Evolutionary conservation across 192 early-diverging fungal species (phyloP), one percentile per base, ranked within the genome.

Genomic region (Borealophlyctis nickersoniae): DNA sequence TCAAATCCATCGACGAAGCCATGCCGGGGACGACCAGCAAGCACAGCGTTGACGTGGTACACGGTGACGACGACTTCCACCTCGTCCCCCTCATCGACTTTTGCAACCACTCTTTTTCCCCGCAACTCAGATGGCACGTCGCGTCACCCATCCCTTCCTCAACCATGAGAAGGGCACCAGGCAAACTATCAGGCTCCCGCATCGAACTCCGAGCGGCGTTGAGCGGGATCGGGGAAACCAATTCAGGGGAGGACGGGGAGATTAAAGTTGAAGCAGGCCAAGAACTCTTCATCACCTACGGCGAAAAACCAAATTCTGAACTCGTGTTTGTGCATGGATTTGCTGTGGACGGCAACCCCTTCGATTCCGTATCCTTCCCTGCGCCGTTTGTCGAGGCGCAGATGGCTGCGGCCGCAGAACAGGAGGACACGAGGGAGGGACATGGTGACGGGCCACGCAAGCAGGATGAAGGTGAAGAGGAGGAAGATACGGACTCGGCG

Each of bases 301-400:
- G 89, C 4, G 76, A 70, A 2, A 89, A 89, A 62, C 74, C 89
- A 4, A 90, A 90, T 57, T 70, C 73, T 27, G 89, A 90, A 62
- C 65, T 90, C 3, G 54, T 90, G 35, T 90, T 89, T 53, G 65
- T 88, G 3, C 86, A 90, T 69, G 87, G 87, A 0, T 90, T 90
- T 50, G 73, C 70, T 4, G 45, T 88, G 9, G 56, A 49, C 0
- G 71, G 85, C 36, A 89, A 90, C 52, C 74, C 76, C 1, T 24
- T 67, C 24, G 57, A 77, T 30, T 33, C 53, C n/a, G 33, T 64
- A 13, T 64, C 65, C 32, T n/a, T n/a, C n/a, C 63, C 51, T 14
- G 50, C 65, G 27, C 76, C 72, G 14, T 61, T 77, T 45, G 3
- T 77, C 14, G 75, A 73, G 55, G 50, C n/a, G n/a, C n/a, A n/a